Evolutionary conservation across 2,329 filamentous ascomycete genomes (phyloP).

Genomic region (Acarospora socialis): DNA sequence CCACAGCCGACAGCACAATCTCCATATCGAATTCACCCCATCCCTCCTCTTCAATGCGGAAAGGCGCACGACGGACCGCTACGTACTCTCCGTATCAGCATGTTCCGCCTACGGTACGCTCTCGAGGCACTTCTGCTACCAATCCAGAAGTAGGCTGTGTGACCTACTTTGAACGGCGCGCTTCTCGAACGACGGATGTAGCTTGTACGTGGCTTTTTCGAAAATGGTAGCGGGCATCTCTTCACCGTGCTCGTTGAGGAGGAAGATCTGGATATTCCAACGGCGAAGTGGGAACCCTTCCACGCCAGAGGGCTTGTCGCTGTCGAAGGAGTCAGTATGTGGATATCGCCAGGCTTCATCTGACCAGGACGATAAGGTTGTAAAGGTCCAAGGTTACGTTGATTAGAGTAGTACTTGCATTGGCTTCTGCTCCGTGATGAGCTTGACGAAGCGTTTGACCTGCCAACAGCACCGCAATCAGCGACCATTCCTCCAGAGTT

Average conservation of each 20-base stretch:
- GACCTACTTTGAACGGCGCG: constrained; percentile 63
- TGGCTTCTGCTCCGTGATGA: constrained; percentile 81
- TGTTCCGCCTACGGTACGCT: too few relatives aligned
- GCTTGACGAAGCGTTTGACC: constrained; percentile 76
- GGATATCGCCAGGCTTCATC: constrained; percentile 5
- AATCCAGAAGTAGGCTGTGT: constrained; percentile 2
- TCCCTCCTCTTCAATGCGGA: constrained; percentile 81
- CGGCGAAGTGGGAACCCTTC: constrained; percentile 84
- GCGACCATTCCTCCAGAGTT: too few relatives aligned
- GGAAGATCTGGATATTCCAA: constrained; percentile 77
- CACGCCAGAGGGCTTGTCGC: constrained; percentile 64
- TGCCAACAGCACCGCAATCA: too few relatives aligned
- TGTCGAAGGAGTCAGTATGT: constrained; percentile 23
- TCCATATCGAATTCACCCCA: constrained; percentile 98
- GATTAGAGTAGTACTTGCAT: constrained; percentile 45
- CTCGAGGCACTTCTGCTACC: constrained; percentile 2
- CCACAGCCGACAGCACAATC: constrained; percentile 67
- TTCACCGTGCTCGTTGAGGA: constrained; percentile 76
- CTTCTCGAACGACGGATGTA: constrained; percentile 87
- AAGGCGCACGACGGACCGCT: constrained; percentile 76
- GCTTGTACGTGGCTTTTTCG: constrained; percentile 80
- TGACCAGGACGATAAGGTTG: constrained; percentile 9
- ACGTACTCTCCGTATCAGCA: too few relatives aligned
- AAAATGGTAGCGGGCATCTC: constrained; percentile 73
- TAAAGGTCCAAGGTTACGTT: constrained; percentile 7